These are phyloP conservation scores for Diaporthe velutina DNA, from an alignment of 2,329 filamentous ascomycete genomes.

Conservation along the genomic window DNA sequence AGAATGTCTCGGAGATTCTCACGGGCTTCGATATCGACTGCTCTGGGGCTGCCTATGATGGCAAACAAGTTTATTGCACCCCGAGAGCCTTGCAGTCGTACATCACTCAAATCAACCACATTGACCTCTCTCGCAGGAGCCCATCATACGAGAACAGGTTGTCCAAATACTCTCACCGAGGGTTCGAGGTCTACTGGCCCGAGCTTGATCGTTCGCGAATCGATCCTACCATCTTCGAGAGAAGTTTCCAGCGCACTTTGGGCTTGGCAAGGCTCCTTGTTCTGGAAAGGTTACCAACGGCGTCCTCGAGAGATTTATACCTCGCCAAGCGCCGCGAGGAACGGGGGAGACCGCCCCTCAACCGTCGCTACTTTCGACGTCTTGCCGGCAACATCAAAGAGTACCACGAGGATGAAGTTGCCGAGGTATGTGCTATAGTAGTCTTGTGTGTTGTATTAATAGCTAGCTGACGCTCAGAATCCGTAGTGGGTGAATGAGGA, in stretches of 20 bases:
- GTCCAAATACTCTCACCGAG: slow-evolving; percentile 86
- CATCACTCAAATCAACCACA: slow-evolving; percentile 84
- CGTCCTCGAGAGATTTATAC: slow-evolving; percentile 77
- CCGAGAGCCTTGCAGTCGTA: slow-evolving; percentile 83
- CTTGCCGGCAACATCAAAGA: slow-evolving; percentile 82
- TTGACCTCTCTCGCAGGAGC: slow-evolving; percentile 83
- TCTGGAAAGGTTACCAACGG: slow-evolving; percentile 81
- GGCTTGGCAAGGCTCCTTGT: slow-evolving; percentile 85
- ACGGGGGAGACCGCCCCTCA: slow-evolving; percentile 74
- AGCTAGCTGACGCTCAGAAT: neutral
- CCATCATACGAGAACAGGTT: slow-evolving; percentile 90
- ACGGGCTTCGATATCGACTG: slow-evolving; percentile 92
- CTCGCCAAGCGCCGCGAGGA: slow-evolving; percentile 78
- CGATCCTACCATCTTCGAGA: slow-evolving; percentile 89
- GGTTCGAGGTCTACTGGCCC: slow-evolving; percentile 88
- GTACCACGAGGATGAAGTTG: slow-evolving; percentile 81
- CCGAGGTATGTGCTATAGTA: slow-evolving; percentile 60
- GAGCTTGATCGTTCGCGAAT: slow-evolving; percentile 79
- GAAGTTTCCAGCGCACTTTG: slow-evolving; percentile 80
- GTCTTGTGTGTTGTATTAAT: neutral
- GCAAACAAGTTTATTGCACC: slow-evolving; percentile 82
- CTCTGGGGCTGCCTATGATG: slow-evolving; percentile 84
- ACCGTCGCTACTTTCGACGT: slow-evolving; percentile 54
- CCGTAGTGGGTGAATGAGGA: slow-evolving; percentile 77
- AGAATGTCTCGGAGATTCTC: slow-evolving; percentile 85